Evolutionary conservation across 2,329 filamentous ascomycete species (phyloP).

Genomic region (Plectosphaerella plurivora): DNA sequence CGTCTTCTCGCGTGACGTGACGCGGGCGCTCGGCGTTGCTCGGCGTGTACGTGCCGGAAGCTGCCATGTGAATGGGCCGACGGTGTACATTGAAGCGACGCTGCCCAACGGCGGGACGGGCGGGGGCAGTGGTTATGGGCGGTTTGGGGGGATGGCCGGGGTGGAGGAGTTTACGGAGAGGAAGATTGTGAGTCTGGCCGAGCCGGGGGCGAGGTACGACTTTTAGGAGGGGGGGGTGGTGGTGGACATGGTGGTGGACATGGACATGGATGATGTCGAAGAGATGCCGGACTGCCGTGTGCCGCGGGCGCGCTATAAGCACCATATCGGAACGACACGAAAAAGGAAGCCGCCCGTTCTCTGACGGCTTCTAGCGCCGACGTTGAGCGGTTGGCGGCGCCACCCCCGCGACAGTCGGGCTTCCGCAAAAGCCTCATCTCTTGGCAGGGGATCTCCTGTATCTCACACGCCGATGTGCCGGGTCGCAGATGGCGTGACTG

Average conservation of each 20-base stretch:
- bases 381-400: no score
- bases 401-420: no score
- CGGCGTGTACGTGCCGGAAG: conserved; percentile 51
- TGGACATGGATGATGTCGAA: no score
- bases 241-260: no score
- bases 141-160: conserved; percentile 30
- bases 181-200: conserved; percentile 26
- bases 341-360: no score
- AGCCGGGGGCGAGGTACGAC: conserved; percentile 17
- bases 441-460: neutral
- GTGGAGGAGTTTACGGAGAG: conserved; percentile 29
- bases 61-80: conserved; percentile 38
- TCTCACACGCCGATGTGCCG: neutral
- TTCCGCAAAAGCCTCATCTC: no score
- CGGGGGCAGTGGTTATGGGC: conserved; percentile 35
- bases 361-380: no score
- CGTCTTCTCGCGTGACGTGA: conserved; percentile 52
- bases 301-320: no score
- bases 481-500: neutral
- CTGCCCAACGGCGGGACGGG: conserved; percentile 36
- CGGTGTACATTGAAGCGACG: conserved; percentile 36
- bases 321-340: no score
- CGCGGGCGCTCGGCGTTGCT: conserved; percentile 29
- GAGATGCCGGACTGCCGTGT: no score
- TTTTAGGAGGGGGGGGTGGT: conserved; percentile 5